phyloP scores from a whole-genome alignment of 148 eudicot genomes.

The Polygonum maritimum region DNA sequence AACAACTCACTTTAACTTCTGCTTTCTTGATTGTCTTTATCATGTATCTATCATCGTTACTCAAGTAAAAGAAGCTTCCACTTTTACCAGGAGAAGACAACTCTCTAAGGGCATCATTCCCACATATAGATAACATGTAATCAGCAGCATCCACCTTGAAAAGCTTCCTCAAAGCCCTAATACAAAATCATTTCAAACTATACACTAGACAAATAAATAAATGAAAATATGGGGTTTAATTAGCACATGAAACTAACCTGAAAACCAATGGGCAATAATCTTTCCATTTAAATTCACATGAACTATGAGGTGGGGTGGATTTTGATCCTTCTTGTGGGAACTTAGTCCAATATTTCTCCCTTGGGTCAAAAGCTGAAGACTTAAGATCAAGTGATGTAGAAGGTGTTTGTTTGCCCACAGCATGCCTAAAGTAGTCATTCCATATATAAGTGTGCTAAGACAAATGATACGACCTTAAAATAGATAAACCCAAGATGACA shows the following conservation, averaged over 20 bases:
- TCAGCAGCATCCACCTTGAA: conserved; percentile 98
- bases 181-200: not conserved
- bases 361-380: conserved; percentile 86
- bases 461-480: not conserved
- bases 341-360: conserved; percentile 88
- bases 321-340: conserved; percentile 96
- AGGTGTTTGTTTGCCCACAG: conserved; percentile 94
- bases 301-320: conserved; percentile 78
- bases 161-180: conserved; percentile 76
- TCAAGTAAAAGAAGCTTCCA: conserved; percentile 96
- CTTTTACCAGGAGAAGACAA: conserved; percentile 94
- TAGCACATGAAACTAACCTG: conserved; percentile 39
- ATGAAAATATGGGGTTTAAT: not conserved
- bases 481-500: not conserved
- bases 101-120: conserved; percentile 83
- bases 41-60: conserved; percentile 92
- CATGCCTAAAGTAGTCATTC: conserved; percentile 47
- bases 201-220: not conserved
- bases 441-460: not conserved
- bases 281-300: conserved; percentile 89
- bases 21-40: conserved; percentile 94
- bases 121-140: conserved; percentile 96
- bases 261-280: conserved; percentile 96
- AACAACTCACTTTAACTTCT: conserved; percentile 65
- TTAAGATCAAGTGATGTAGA: conserved; percentile 63